Evolutionary conservation across 371 early-diverging fungal species (phyloP), one percentile per base, ranked within the genome.

Genomic region (Enterospora canceri): DNA sequence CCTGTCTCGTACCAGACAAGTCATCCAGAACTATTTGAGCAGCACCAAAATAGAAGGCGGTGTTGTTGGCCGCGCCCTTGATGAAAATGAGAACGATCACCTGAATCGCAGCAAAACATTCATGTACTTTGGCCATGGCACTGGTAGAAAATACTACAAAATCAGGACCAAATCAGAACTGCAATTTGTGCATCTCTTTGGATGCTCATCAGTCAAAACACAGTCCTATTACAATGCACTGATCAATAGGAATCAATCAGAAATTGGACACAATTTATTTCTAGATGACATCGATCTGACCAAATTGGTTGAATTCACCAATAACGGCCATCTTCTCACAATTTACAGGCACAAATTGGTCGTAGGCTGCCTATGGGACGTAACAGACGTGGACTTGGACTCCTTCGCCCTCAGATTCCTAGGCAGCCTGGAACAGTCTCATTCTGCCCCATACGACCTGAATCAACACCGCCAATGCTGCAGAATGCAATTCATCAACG

Each of bases 351-450:
- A 78, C 83, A 30, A 85, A 86, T 89, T n/a, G 87, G 83, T 59
- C 87, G 88, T 94, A 0, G 94, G 89, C 21, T 92, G 91, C 70
- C 82, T 97, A 18, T 97, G 95, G 95, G 97, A 97, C 80, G 93
- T 97, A 4, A 95, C 96, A 0, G 98, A 97, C 79, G 84, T 86
- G 73, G 97, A 97, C 76, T 86, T 96, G 48, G 98, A 97, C 74
- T 80, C 85, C n/a, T 86, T 77, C 19, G 72, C 72, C 19, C 75
- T 8, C 87, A 89, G 88, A 0, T 58, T 92, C 33, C 33, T 77
- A 5, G 64, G 67, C 21, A 47, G 60, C 3, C 49, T 62, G 56
- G 82, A 23, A 51, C 77, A 1, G 61, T 66, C 40, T 54, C 4
- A 21, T 5, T 19, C 53, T 8, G 26, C 23, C 18, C 8, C 21